phyloP scores from a whole-genome alignment of 352 stramenopile species.

The Plasmopara halstedii region DNA sequence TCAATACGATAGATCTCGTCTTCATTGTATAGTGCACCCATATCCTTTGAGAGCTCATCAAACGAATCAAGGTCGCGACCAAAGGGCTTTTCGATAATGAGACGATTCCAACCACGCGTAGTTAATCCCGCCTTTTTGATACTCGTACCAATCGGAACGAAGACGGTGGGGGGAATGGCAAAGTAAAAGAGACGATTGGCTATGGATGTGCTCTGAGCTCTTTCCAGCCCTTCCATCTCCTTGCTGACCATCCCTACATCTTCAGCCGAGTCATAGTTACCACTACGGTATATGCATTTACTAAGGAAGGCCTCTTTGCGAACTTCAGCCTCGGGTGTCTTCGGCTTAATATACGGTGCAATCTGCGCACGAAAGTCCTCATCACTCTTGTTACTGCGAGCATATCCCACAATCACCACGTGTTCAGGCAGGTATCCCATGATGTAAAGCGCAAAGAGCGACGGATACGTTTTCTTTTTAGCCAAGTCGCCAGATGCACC shows the following conservation, averaged over 20 bases:
- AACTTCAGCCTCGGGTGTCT: conserved; percentile 33
- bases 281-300: conserved; percentile 71
- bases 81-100: conserved; percentile 99
- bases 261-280: conserved; percentile 80
- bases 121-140: conserved; percentile 89
- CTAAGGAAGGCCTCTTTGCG: conserved; percentile 66
- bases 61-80: conserved; percentile 92
- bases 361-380: conserved; percentile 81
- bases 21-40: conserved; percentile 76
- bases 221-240: conserved; percentile 61
- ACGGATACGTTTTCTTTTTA: conserved; percentile 91
- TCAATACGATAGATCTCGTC: conserved; percentile 96
- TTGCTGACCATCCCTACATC: conserved; percentile 63
- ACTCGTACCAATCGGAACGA: conserved; percentile 88
- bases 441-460: conserved; percentile 82
- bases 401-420: conserved; percentile 83
- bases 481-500: conserved; percentile 83
- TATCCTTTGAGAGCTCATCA: conserved; percentile 83
- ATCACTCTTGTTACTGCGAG: conserved; percentile 71
- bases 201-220: conserved; percentile 38
- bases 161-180: conserved; percentile 94
- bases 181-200: conserved; percentile 94
- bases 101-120: conserved; percentile 88
- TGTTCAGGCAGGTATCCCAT: conserved; percentile 75
- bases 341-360: conserved; percentile 51